Evolutionary conservation across 208 protist species (phyloP).

Genomic region (Herpetomonas samuelpessoai): DNA sequence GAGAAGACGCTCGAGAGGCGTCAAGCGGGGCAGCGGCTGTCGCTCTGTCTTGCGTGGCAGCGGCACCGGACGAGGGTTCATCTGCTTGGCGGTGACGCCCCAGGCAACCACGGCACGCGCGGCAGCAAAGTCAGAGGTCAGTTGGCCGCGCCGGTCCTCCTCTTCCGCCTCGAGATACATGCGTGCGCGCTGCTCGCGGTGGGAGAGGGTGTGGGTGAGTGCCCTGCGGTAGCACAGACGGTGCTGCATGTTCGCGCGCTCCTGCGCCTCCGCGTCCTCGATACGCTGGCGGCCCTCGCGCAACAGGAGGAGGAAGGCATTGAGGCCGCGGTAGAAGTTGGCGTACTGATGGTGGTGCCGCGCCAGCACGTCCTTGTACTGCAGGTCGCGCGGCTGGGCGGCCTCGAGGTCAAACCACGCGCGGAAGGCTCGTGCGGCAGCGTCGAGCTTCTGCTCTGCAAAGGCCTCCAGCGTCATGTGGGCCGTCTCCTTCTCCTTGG

Average conservation of each 20-base stretch:
- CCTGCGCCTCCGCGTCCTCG: conserved; percentile 16
- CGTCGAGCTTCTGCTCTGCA: conserved; percentile 7
- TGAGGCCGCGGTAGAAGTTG: conserved; percentile 15
- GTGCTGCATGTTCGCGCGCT: conserved; percentile 2
- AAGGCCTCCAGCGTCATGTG: background rate
- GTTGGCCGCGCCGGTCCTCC: conserved; percentile 9
- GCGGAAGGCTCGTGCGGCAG: conserved; percentile 7
- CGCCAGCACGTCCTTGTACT: conserved; percentile 32
- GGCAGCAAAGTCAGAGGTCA: conserved; percentile 2
- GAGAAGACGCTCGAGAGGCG: conserved; percentile 10
- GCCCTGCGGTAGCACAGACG: conserved; percentile 12
- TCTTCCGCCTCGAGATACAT: conserved; percentile 11
- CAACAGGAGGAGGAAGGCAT: conserved; percentile 22
- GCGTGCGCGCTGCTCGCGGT: conserved; percentile 10
- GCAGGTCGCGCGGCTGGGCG: conserved; percentile 16
- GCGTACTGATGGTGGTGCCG: conserved; percentile 20
- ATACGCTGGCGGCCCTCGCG: conserved; percentile 19
- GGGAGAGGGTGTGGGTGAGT: conserved; percentile 1
- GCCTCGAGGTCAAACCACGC: conserved; percentile 33
- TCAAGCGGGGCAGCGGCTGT: conserved; percentile 1
- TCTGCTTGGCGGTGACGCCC: conserved; percentile 17
- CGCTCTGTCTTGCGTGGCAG: no score
- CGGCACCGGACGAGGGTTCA: no score
- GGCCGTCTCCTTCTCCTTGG: no score
- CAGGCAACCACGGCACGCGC: conserved; percentile 7